Percentiles rank a stretch among this genome's conserved stretches.
phyloP scores from a whole-genome alignment of 2,329 filamentous ascomycete genomes.

The Alternaria brassicicola region DNA sequence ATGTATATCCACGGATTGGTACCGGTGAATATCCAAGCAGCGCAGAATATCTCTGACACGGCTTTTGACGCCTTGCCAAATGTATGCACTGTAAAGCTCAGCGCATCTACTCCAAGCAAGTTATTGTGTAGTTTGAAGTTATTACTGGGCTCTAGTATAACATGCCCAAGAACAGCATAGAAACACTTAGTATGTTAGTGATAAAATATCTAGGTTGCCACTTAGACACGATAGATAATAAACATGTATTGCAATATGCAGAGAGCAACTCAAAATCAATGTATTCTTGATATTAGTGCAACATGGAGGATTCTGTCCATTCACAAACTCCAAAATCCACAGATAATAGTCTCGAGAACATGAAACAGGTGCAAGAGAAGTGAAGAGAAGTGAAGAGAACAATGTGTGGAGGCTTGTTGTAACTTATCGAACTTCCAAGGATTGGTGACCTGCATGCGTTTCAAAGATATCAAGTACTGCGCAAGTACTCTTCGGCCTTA shows the following conservation, averaged over 20 bases:
- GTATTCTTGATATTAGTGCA: neutral
- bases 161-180: slow-evolving; percentile 29
- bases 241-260: neutral
- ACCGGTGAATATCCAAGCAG: too few species aligned
- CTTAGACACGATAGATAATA: neutral
- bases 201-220: neutral
- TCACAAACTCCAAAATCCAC: neutral
- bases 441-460: neutral
- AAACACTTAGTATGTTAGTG: slow-evolving; percentile 30
- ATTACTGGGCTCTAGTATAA: slow-evolving; percentile 36
- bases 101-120: neutral
- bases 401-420: neutral
- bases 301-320: neutral
- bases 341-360: too few species aligned
- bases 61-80: too few species aligned
- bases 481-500: neutral
- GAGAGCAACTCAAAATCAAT: neutral
- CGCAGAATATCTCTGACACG: too few species aligned
- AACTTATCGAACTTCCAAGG: neutral
- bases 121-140: slow-evolving; percentile 22
- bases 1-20: too few species aligned
- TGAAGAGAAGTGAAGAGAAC: neutral
- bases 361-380: neutral
- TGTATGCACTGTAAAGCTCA: too few species aligned
- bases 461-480: neutral